Evolutionary conservation across 805 yeast species (phyloP).

Genomic region (Starmerella powellii): DNA sequence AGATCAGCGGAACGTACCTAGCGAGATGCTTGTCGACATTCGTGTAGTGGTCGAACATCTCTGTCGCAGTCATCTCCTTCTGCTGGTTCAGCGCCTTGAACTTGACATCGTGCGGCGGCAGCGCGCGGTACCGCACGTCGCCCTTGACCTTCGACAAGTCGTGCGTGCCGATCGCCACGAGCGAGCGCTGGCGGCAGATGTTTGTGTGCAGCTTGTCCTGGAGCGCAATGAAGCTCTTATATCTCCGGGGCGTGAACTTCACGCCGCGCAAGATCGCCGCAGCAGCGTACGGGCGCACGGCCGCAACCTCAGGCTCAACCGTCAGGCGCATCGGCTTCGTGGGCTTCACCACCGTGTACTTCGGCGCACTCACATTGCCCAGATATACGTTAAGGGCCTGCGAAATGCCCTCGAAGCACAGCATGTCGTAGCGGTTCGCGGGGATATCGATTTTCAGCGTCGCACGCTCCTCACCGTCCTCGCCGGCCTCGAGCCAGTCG

Average conservation of each 20-base stretch:
- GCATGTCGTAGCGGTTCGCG: constrained; percentile 95
- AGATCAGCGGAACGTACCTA: constrained; percentile 76
- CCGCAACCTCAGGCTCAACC: constrained; percentile 59
- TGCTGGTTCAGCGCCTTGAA: constrained; percentile 37
- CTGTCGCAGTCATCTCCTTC: constrained; percentile 51
- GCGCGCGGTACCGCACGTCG: constrained; percentile 80
- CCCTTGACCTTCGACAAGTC: constrained; percentile 70
- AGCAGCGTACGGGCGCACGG: constrained; percentile 84
- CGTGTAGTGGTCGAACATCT: constrained; percentile 80
- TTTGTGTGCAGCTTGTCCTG: constrained; percentile 95
- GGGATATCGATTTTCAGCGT: constrained; percentile 93
- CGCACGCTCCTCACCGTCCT: constrained; percentile 76
- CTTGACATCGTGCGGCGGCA: constrained; percentile 62
- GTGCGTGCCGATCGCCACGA: constrained; percentile 98
- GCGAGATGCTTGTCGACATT: constrained; percentile 74
- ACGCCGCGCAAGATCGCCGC: constrained; percentile 86
- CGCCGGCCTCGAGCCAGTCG: constrained; percentile 65
- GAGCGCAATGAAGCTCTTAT: constrained; percentile 86
- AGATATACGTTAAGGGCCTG: constrained; percentile 86
- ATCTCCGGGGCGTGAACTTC: constrained; percentile 67
- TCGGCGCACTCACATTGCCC: constrained; percentile 54
- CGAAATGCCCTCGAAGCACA: constrained; percentile 96
- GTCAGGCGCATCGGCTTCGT: constrained; percentile 53
- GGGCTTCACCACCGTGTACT: constrained; percentile 49
- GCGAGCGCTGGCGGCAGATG: constrained; percentile 90